Percentiles rank a stretch among this genome's conserved stretches.
Evolutionary conservation across 164 flowering plant genomes (phyloP).

Genomic region (Vitis rupestris): DNA sequence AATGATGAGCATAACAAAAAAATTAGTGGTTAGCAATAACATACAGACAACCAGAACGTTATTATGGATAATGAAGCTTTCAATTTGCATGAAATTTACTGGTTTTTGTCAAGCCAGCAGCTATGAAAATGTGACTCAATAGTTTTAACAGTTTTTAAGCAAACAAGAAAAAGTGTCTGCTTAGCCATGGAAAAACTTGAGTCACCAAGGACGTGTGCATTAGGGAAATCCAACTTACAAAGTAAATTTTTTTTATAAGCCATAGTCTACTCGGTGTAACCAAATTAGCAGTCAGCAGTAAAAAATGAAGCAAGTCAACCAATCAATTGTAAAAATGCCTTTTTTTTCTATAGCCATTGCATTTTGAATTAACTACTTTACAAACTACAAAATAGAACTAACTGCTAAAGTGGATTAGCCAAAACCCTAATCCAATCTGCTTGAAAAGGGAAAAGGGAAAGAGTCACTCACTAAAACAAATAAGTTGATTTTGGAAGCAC

Average conservation of each 20-base stretch:
- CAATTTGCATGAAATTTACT: background rate
- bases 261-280: no score
- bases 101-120: background rate
- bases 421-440: background rate
- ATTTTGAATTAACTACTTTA: background rate
- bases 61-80: background rate
- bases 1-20: background rate
- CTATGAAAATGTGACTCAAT: background rate
- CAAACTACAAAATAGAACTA: background rate
- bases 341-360: no score
- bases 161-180: background rate
- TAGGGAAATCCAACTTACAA: no score
- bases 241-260: no score
- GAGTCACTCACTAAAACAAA: constrained; percentile 56
- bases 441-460: background rate
- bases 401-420: background rate
- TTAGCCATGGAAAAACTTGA: background rate
- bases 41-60: background rate
- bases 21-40: background rate
- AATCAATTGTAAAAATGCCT: no score
- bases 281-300: no score
- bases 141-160: background rate
- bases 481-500: constrained; percentile 58
- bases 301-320: no score
- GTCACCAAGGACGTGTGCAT: background rate